A percentile compares a stretch with the other conserved stretches of the same genome.
Conservation (phyloP, 1,284 basidiomycete genomes). For the Agaricales sp. region DNA sequence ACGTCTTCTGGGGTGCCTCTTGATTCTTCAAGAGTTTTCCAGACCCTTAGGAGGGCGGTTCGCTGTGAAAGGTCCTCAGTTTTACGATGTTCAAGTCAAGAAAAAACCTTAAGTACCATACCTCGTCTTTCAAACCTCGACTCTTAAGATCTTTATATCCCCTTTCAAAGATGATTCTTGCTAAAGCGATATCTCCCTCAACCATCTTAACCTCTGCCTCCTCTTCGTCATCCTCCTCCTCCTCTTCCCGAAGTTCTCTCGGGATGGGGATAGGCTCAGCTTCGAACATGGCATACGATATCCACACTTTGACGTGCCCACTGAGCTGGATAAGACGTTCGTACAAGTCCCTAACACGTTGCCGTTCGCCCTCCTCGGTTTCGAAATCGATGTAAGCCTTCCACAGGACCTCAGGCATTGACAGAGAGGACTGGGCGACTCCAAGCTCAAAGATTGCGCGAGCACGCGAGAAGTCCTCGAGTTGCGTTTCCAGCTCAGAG, state of each 20-base stretch:
- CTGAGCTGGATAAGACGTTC: slow-evolving; percentile 83
- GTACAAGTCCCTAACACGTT: slow-evolving; percentile 78
- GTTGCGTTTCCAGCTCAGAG: slow-evolving; percentile 87
- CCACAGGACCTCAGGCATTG: slow-evolving; percentile 99
- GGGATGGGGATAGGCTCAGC: slow-evolving; percentile 57
- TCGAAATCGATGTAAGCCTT: slow-evolving; percentile 97
- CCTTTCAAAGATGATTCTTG: slow-evolving; percentile 74
- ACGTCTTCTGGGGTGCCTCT: slow-evolving; percentile 65
- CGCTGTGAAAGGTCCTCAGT: slow-evolving; percentile 37
- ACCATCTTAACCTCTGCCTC: slow-evolving; percentile 53
- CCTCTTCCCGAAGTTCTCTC: slow-evolving; percentile 61
- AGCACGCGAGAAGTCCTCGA: slow-evolving; percentile 88
- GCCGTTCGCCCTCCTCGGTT: slow-evolving; percentile 89
- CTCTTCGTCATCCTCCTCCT: slow-evolving; percentile 63
- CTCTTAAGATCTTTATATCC: slow-evolving; percentile 81
- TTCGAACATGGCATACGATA: slow-evolving; percentile 73
- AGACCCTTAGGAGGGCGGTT: slow-evolving; percentile 82
- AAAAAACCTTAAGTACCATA: slow-evolving; percentile 23
- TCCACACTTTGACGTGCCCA: slow-evolving; percentile 92
- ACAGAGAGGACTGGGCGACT: slow-evolving; percentile 80
- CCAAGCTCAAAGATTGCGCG: slow-evolving; percentile 96
- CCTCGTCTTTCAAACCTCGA: slow-evolving; percentile 82
- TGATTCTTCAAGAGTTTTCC: slow-evolving; percentile 85
- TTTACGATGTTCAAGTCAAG: slow-evolving; percentile 1
- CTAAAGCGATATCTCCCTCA: slow-evolving; percentile 58